Conservation (phyloP, 163 green algal species). For the Scenedesmus sp. region DNA sequence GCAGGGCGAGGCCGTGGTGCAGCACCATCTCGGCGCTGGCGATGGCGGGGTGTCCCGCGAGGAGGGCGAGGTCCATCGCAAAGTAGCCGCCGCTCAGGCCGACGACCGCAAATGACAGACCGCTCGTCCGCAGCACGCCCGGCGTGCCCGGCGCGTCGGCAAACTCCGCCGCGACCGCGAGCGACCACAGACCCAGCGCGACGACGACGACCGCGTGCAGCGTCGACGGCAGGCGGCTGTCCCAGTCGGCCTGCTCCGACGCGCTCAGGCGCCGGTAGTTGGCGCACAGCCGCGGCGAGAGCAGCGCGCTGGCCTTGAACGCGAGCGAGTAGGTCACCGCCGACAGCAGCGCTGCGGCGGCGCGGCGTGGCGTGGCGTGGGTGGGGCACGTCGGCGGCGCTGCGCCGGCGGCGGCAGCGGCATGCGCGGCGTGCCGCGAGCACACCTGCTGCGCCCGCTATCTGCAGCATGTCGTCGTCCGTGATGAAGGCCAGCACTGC, state of each 20-base stretch:
- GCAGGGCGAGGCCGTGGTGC: constrained; percentile 30
- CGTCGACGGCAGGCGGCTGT: constrained; percentile 30
- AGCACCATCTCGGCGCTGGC: constrained; percentile 24
- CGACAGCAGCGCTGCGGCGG: background rate
- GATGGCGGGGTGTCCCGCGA: constrained; percentile 6
- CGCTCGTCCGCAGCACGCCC: constrained; percentile 12
- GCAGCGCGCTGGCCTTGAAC: constrained; percentile 18
- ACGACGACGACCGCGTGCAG: constrained; percentile 27
- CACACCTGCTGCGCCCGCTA: constrained; percentile 24
- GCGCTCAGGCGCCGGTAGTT: constrained; percentile 11
- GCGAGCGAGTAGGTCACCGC: constrained; percentile 28
- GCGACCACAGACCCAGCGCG: constrained; percentile 26
- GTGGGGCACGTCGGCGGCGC: background rate
- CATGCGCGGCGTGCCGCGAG: too few species aligned
- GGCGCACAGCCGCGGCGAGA: constrained; percentile 31
- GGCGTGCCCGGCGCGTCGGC: background rate
- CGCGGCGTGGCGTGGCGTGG: background rate
- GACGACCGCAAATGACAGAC: constrained; percentile 27
- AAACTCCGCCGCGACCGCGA: constrained; percentile 33
- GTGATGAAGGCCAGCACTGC: constrained; percentile 13
- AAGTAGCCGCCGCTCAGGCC: constrained; percentile 37
- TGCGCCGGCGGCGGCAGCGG: background rate
- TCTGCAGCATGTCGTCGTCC: constrained; percentile 13
- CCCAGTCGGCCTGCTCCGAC: constrained; percentile 32
- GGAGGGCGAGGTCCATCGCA: background rate